Evolutionary conservation across 208 protist species (phyloP), one percentile per base, ranked within the genome.

Genomic region (Trichomonas tenax): DNA sequence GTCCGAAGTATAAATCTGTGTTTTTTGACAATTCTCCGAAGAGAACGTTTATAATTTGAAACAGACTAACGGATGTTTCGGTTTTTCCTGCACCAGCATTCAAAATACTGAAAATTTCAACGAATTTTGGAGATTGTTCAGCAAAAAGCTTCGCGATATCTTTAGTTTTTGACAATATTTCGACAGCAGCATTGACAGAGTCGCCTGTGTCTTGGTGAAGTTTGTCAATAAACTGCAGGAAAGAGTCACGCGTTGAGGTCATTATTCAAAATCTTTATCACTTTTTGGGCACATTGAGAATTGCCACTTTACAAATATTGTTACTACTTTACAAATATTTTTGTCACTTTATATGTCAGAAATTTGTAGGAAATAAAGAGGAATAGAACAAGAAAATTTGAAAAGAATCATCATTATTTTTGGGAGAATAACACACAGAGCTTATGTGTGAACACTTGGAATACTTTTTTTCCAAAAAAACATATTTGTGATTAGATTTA

Each of bases 101-200:
- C 10, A 93, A 51, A 51, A 48, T 41, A 51, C 86, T 93, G 34
- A 93, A 93, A 38, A 93, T 93, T 93, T 93, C 86, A 17, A 93
- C 86, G 51, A 93, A 93, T 93, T 93, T 93, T 51, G 86, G 86
- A 58, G 86, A 93, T 51, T 51, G 40, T 38, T 93, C n/a, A 14
- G 86, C 86, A 38, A 93, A 93, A 6, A 93, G 45, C 26, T 48
- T 41, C 26, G 86, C 86, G 38, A 93, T 93, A 34, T 51, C 14
- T 0, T 38, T 38, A 9, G 4, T n/a, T 26, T 93, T 38, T 51
- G 41, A n/a, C 8, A 93, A 48, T n/a, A 41, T 48, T 93, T 48
- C 9, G 17, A 38, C 15, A 6, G 86, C 86, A 36, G 45, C 44
- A 51, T 48, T 51, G 9, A 93, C 14, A 17, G 40, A 48, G 2